These are phyloP conservation scores for Euptelea pleiosperma DNA, from an alignment of 164 flowering plant genomes.

Conservation along the genomic window DNA sequence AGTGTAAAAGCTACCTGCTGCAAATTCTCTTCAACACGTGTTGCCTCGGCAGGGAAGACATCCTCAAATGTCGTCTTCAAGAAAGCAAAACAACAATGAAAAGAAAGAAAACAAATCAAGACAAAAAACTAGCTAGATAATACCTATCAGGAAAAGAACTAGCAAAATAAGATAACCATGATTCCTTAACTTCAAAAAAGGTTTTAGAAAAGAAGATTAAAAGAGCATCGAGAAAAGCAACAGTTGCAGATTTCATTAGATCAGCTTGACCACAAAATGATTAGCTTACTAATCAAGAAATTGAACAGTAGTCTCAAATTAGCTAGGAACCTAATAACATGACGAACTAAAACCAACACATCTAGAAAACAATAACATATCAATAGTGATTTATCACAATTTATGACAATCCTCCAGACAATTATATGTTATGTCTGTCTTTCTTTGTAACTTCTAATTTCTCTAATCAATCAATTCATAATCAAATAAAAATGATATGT, in stretches of 20 bases:
- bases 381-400: neutral
- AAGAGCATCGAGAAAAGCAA: neutral
- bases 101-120: neutral
- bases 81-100: no score
- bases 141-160: no score
- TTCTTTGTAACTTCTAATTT: neutral
- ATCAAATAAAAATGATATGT: no score
- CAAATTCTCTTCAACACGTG: conserved; percentile 84
- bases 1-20: conserved; percentile 66
- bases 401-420: neutral
- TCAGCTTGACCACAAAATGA: no score
- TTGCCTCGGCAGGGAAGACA: conserved; percentile 94
- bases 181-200: neutral
- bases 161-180: neutral
- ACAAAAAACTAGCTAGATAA: neutral
- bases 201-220: no score
- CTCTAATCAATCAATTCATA: no score
- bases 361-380: no score
- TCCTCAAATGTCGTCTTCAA: conserved; percentile 92
- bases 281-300: neutral
- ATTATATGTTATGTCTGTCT: neutral
- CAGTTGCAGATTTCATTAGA: neutral
- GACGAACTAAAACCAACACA: no score
- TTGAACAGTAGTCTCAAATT: no score
- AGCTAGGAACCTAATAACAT: no score